These are phyloP conservation scores for Azolla pinnata DNA, from an alignment of 75 land plant genomes.

Conservation along the genomic window DNA sequence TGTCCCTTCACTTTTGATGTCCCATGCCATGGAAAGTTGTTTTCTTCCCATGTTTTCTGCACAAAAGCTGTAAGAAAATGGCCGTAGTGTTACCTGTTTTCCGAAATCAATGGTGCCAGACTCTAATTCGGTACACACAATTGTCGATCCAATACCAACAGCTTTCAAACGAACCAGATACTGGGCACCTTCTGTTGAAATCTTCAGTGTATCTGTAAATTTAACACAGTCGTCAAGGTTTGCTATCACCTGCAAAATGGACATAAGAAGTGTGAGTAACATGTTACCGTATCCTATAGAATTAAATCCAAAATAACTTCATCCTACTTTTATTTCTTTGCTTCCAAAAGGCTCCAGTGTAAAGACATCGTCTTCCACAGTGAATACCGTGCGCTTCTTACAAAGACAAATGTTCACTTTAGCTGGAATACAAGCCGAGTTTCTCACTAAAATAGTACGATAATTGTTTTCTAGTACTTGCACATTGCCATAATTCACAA, in stretches of 20 bases:
- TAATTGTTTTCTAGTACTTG: constrained; percentile 15
- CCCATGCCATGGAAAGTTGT: constrained; percentile 13
- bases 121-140: constrained; percentile 14
- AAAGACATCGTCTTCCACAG: constrained; percentile 2
- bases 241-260: constrained; percentile 16
- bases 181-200: constrained; percentile 23
- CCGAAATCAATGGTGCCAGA: constrained; percentile 22
- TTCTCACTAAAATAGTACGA: constrained; percentile 10
- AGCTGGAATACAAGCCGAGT: constrained; percentile 24
- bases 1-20: background rate
- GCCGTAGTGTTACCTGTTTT: constrained; percentile 18
- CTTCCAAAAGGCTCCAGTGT: constrained; percentile 20
- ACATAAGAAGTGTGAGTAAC: background rate
- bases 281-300: background rate
- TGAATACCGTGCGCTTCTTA: constrained; percentile 16
- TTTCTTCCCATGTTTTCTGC: constrained; percentile 17
- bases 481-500: constrained; percentile 27
- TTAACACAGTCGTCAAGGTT: constrained; percentile 21
- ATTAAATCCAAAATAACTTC: background rate
- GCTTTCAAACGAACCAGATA: constrained; percentile 12
- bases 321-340: constrained; percentile 13
- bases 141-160: constrained; percentile 23
- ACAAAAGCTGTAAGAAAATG: constrained; percentile 8
- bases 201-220: constrained; percentile 15
- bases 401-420: constrained; percentile 7